Base-by-base conservation (phyloP, 1,284 basidiomycete genomes). In the Ceratobasidium sp. region DNA sequence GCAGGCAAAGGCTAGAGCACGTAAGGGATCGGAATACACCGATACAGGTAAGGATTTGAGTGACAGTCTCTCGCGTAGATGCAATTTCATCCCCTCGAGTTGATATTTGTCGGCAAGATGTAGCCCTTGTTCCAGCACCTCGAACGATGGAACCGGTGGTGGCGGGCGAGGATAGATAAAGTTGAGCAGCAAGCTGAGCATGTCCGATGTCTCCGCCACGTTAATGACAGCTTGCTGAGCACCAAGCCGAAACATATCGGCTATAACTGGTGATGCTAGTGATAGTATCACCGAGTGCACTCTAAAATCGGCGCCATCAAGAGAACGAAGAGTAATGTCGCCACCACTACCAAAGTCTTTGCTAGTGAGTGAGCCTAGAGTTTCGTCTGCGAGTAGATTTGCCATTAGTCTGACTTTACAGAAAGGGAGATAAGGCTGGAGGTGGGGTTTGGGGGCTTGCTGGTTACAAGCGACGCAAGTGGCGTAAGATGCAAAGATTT, bases 51-150 rank as follows among this genome's bases (percentile, higher is more conserved):
- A 68, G 8, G 44, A 3, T 34, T 15, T 40, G 15, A 54, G 49
- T 5, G 51, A 54, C 11, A 68, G 49, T 11, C 49, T 17, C 49
- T 68, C 34, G 3, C 66, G 49, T 32, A 68, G 66, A 8, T 54
- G 9, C 5, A 22, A 2, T 13, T 68, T 52, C 66, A 68, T 54
- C 8, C 37, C 49, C 6, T 68, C 66, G 9, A 68, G 51, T 17
- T 68, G 66, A 25, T 68, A 68, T 34, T 68, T 68, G 51, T 68
- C 51, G 2, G 66, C 49, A 22, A 54, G 44, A 56, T 68, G 66
- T 1, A 68, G 25, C 25, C 49, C 68, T 13, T 57, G 29, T 40
- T 57, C 54, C 4, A 70, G 22, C 8, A 59, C 19, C 22, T 70
- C 52, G 37, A 70, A 70, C 19, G 68, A 70, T 22, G 52, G 17